Evolutionary conservation across 352 stramenopile genomes (phyloP), one percentile per base, ranked within the genome.

Genomic region (Pythium aristosporum): DNA sequence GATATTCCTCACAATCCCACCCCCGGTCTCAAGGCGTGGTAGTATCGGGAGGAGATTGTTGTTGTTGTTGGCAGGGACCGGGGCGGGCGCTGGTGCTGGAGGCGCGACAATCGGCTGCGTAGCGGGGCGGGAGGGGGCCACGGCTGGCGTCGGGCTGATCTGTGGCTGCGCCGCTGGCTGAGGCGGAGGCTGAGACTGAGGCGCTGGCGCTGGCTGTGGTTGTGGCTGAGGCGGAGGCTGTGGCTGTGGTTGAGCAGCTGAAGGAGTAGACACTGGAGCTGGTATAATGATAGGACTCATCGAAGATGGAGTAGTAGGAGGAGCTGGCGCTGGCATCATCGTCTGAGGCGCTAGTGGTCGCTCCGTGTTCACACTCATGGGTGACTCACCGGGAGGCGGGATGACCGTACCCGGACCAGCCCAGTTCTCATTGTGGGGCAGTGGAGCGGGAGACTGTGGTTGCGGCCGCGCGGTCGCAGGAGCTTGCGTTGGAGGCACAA

Each of bases 341-440:
- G 55, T 34, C 21, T 44, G 46, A 23, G 18, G 8, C 30, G 18
- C 25, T 28, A 28, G 25, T 4, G 25, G 25, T 28, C 25, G 25
- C 25, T 28, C 25, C 25, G 25, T 28, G 25, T 4, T 28, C 25
- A 28, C 25, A 28, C 25, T 36, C 23, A 28, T 20, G 9, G 28
- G 25, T 23, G 46, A 18, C 37, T 47, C 34, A 13, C 34, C 32
- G 1, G 44, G 46, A 12, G 21, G 21, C 12, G 57, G 57, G 46
- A 43, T 51, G 21, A 65, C 57, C 8, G 42, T 56, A 10, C 36
- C 47, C 3, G 57, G 57, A 7, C 57, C 57, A 18, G 58, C 57
- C 57, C 36, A 65, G 18, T 41, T 58, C n/a, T 65, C 57, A 13
- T 8, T 47, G 2, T 12, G 37, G 1, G 37, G 11, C 37, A 5